phyloP scores from a whole-genome alignment of 2,329 filamentous ascomycete species.

The Aspergillus carbonarius region DNA sequence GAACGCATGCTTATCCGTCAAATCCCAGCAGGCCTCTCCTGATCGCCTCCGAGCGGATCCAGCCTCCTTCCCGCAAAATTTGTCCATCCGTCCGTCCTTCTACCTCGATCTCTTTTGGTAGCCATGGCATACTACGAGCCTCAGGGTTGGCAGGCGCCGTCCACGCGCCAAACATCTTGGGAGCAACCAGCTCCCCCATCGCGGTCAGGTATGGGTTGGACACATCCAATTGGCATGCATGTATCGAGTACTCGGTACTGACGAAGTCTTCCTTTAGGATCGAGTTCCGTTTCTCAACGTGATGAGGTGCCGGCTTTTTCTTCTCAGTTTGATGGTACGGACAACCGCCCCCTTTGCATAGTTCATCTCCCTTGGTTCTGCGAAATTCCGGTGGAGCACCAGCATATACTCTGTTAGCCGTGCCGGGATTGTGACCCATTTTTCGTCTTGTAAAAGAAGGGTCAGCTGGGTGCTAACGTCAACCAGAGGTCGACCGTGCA shows the following conservation, averaged over 20 bases:
- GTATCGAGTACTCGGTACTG: slow-evolving; percentile 6
- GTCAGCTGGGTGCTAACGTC: slow-evolving; percentile 25
- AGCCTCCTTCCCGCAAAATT: slow-evolving; percentile 20
- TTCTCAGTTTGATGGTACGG: slow-evolving; percentile 84
- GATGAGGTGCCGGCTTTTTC: slow-evolving; percentile 78
- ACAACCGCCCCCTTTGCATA: not conserved
- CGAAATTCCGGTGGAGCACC: not conserved
- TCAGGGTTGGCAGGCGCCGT: slow-evolving; percentile 60
- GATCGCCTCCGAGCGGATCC: slow-evolving; percentile 25
- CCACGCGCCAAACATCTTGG: slow-evolving; percentile 65
- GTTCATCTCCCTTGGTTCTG: not conserved
- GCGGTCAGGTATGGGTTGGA: slow-evolving; percentile 61
- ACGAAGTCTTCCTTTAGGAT: slow-evolving; percentile 51
- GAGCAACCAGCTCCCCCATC: slow-evolving; percentile 71
- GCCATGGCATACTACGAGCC: slow-evolving; percentile 71
- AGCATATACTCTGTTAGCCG: not conserved
- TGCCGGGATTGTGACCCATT: not conserved
- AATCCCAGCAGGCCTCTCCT: slow-evolving; percentile 25
- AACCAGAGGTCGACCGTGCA: slow-evolving; percentile 87
- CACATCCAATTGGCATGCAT: not conserved
- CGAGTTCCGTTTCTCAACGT: slow-evolving; percentile 70
- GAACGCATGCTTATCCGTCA: slow-evolving; percentile 22
- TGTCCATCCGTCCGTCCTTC: slow-evolving; percentile 16
- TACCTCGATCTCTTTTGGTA: slow-evolving; percentile 14
- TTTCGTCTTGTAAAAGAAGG: not conserved